These are phyloP conservation scores for Apiospora pterosperma DNA, from an alignment of 2,329 filamentous ascomycete species.

Conservation along the genomic window DNA sequence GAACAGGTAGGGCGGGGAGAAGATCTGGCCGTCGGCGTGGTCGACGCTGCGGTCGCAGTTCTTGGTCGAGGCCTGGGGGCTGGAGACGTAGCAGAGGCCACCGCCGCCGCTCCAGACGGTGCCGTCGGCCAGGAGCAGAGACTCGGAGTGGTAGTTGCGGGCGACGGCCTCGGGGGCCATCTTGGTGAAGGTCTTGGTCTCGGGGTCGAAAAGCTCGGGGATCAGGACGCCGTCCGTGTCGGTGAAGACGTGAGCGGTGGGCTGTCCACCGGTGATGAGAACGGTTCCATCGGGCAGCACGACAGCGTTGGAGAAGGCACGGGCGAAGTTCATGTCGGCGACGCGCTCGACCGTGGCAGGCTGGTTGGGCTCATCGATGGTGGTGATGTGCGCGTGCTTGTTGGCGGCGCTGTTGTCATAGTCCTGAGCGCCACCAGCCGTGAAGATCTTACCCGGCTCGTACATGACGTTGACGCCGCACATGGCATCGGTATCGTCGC, in stretches of 20 bases:
- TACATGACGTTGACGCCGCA: conserved; percentile 55
- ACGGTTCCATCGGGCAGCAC: conserved; percentile 40
- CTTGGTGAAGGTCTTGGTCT: conserved; percentile 34
- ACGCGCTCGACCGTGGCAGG: conserved; percentile 23
- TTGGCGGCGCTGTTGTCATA: conserved; percentile 36
- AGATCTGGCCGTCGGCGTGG: conserved; percentile 54
- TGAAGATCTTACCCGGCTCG: conserved; percentile 55
- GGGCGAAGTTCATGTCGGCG: conserved; percentile 12
- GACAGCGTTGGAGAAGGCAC: conserved; percentile 11
- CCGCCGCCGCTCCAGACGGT: conserved; percentile 49
- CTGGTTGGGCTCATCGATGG: conserved; percentile 31
- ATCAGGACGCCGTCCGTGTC: conserved; percentile 37
- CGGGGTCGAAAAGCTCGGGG: conserved; percentile 45
- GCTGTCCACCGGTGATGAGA: conserved; percentile 46
- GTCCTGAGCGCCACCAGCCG: conserved; percentile 39
- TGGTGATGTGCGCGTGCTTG: conserved; percentile 41
- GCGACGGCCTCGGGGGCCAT: conserved; percentile 35
- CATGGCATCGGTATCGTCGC: conserved; percentile 47
- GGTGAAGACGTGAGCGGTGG: conserved; percentile 38
- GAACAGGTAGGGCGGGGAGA: conserved; percentile 53
- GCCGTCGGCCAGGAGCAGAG: conserved; percentile 46
- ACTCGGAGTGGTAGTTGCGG: conserved; percentile 47
- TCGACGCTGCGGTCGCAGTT: conserved; percentile 38
- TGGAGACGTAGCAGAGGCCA: conserved; percentile 43
- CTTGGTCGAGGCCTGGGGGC: conserved; percentile 20